A percentile compares a stretch with the other conserved stretches of the same genome.
Conservation (phyloP, 306 rosid species). For the Casuarina glauca region DNA sequence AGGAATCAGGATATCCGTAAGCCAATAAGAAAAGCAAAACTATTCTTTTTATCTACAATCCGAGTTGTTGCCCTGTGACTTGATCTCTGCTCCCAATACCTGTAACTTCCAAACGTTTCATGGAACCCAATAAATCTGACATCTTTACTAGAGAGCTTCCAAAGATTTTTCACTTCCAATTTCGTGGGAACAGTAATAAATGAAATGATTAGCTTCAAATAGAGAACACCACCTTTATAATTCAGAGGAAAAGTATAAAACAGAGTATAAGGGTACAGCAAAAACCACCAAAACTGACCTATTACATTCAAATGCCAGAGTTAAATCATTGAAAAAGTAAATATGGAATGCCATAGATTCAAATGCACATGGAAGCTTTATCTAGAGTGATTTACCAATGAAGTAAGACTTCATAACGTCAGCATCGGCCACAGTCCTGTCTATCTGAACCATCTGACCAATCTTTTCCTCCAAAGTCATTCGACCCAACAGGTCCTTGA, state of each 20-base stretch:
- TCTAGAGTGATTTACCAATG: conserved; percentile 54
- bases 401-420: conserved; percentile 61
- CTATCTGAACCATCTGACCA: conserved; percentile 98
- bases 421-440: conserved; percentile 75
- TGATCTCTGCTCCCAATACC: neutral
- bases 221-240: neutral
- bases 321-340: neutral
- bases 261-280: neutral
- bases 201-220: neutral
- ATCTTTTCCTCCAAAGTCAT: conserved; percentile 94
- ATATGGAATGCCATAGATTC: neutral
- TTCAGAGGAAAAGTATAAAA: neutral
- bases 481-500: conserved; percentile 65
- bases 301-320: neutral
- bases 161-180: neutral
- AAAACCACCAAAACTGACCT: neutral
- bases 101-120: neutral
- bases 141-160: neutral
- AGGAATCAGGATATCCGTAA: neutral
- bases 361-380: conserved; percentile 6
- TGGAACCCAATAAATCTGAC: neutral
- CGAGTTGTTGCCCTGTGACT: too few relatives aligned
- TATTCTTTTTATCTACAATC: too few relatives aligned
- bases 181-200: neutral
- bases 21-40: too few relatives aligned